phyloP scores from a whole-genome alignment of 2,329 filamentous ascomycete species.

The Helotiales sp. region DNA sequence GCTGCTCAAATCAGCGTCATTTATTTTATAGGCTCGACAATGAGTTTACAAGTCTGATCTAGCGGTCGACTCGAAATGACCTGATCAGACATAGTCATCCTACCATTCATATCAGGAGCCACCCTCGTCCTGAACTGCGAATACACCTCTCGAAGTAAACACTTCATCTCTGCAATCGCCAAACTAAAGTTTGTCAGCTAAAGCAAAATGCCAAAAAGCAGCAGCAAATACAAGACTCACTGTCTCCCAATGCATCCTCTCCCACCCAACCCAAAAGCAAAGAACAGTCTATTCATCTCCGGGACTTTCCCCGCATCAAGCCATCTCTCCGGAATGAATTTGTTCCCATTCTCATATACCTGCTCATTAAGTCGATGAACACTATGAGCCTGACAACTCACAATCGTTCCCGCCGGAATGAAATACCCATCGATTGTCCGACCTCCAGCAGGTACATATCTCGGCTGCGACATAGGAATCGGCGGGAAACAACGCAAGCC shows the following conservation, averaged over 20 bases:
- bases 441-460: constrained; percentile 60
- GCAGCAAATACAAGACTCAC: constrained; percentile 52
- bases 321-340: constrained; percentile 84
- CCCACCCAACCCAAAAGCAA: constrained; percentile 69
- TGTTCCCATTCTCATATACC: constrained; percentile 79
- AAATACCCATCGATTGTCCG: constrained; percentile 60
- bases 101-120: constrained; percentile 57
- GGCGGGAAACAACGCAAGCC: constrained; percentile 66
- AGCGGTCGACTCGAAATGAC: constrained; percentile 68
- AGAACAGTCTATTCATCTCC: constrained; percentile 66
- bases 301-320: constrained; percentile 74
- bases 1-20: background rate
- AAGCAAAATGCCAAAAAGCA: background rate
- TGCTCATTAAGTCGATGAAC: constrained; percentile 63
- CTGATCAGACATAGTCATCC: constrained; percentile 70
- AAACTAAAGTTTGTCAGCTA: constrained; percentile 48
- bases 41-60: constrained; percentile 62
- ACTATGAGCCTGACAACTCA: constrained; percentile 66
- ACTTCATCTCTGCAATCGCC: constrained; percentile 72
- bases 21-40: constrained; percentile 25
- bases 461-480: constrained; percentile 70
- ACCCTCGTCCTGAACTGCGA: constrained; percentile 57
- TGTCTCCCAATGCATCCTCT: constrained; percentile 70
- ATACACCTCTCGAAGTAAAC: constrained; percentile 66
- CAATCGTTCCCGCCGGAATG: constrained; percentile 58